Base-by-base conservation (phyloP, 805 yeast genomes). In the Wickerhamomyces xylosicus region DNA sequence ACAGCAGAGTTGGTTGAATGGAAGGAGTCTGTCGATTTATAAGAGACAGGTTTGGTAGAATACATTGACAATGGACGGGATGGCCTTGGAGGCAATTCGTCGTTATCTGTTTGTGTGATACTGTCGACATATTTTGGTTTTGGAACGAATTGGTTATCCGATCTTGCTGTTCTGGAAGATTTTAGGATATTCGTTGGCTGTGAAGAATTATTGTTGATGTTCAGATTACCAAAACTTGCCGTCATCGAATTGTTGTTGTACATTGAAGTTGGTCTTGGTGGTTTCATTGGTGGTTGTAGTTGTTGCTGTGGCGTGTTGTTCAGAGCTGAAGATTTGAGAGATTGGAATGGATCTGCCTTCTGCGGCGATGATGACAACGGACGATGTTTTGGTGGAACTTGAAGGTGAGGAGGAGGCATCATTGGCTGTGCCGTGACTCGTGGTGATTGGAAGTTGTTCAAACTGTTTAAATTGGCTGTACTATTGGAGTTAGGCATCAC, bases 21-120 rank as follows among this genome's bases (percentile, higher is more conserved):
- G 63, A 63, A 64, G 62, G 59, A 41, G 64, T 60, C 18, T 54
- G 48, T 8, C 68, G 68, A 42, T 67, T 52, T 22, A 41, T 15
- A 2, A 25, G 29, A 17, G 14, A 21, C 33, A 7, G 14, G 21
- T 19, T 32, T 32, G 25, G 29, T 25, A 5, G 29, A 25, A n/a
- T 25, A 25, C 29, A 25, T 25, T 7, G 29, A 25, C 29, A 25
- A 11, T 4, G 29, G 29, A 13, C 29, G 29, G 14, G 29, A 7
- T 9, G 19, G 34, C 4, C 33, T 21, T 3, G 14, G 14, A 11
- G 22, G 29, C 29, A 25, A 13, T n/a, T 25, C 43, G 20, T 4
- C 34, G 39, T 6, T 34, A 25, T 46, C 54, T 1, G 57, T 53
- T 32, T 53, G 57, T 7, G 52, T 54, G 19, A 43, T 45, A 34